Evolutionary conservation across 2,329 filamentous ascomycete genomes (phyloP), one percentile per base, ranked within the genome.

Genomic region (Cephalotrichum gorgonifer): DNA sequence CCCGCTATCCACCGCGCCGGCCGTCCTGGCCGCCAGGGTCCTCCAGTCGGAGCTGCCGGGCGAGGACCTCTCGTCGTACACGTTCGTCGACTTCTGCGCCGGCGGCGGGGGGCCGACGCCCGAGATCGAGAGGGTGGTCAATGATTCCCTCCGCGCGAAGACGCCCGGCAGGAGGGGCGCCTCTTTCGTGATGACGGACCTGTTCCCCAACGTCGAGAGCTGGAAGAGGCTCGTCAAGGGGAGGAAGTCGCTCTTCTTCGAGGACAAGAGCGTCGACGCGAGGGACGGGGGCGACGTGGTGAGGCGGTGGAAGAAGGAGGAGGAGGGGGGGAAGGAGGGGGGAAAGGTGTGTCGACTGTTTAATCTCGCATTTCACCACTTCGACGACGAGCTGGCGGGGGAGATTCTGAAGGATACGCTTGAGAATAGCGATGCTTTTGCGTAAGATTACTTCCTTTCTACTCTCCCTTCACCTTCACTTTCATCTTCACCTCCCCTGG

Each of bases 331-430:
- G 17, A 58, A 54, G 6, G 59, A 63, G 11, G 67, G 65, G 3
- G 69, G 67, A 44, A 74, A 72, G 58, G 74, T 86, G 22, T 84
- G 88, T 59, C 72, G 85, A 4, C 65, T 88, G 45, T 89, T 86
- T 62, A 86, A 83, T 60, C 70, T 88, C 2, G 78, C 83, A 1
- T 90, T 90, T 58, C 86, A 89, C 63, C 85, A 89, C 65, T 89
- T 89, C 55, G 75, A 81, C 53, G 81, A 88, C 57, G 64, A 66
- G 4, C 63, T 81, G 17, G 85, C 82, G 1, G 65, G 61, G 25
- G 69, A 71, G 8, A 83, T 88, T 27, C 61, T 90, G 28, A 70
- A 69, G 47, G 80, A 85, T 59, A 83, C 82, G 0, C 62, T 87
- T 33, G 70, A 78, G 55, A 85, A 77, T 0, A 75, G 78, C 47